These are phyloP conservation scores for peach (Prunus persica) DNA, from an alignment of 306 rosid species.

Conservation along the genomic window Prunus_persica_NCBIv2 NC_034012.1:7252001-7252500, in stretches of 20 bases:
- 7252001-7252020: background rate
- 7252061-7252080: background rate
- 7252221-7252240: slow-evolving; percentile 59
- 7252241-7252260: background rate
- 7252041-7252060: background rate
- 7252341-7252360: background rate
- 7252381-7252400: too few relatives aligned
- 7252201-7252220: slow-evolving; percentile 99
- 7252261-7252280: background rate
- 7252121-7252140: background rate
- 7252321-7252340: background rate
- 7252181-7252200: slow-evolving; percentile 94
- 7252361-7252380: background rate
- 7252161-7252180: slow-evolving; percentile 67
- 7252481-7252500: too few relatives aligned
- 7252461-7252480: too few relatives aligned
- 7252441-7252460: too few relatives aligned
- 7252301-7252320: background rate
- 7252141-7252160: slow-evolving; percentile 25
- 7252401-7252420: too few relatives aligned
- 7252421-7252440: too few relatives aligned
- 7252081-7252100: background rate
- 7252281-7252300: background rate
- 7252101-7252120: background rate
- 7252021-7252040: background rate